A percentile compares a stretch with the other conserved stretches of the same genome.
Evolutionary conservation across 768 basidiomycete species (phyloP).

Genomic region (Nevesoporus exiguus): DNA sequence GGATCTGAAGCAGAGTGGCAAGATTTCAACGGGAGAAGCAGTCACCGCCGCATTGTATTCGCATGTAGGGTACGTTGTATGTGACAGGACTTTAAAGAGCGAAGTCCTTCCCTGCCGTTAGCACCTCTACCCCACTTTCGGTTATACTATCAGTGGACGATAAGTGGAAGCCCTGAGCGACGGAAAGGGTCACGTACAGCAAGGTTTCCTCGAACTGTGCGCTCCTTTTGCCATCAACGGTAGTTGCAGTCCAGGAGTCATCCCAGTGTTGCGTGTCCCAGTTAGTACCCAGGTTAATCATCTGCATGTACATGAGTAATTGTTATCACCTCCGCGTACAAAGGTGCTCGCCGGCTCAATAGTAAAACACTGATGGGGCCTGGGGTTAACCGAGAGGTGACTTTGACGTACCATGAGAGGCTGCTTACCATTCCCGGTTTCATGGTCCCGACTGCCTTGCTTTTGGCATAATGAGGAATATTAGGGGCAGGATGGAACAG

Average conservation of each 20-base stretch:
- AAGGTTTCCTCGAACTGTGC: conserved; percentile 99
- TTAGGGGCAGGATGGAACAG: conserved; percentile 86
- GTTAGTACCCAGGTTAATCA: conserved; percentile 85
- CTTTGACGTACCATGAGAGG: background rate
- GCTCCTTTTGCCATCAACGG: conserved; percentile 82
- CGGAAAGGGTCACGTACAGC: conserved; percentile 55
- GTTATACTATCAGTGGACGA: conserved; percentile 60
- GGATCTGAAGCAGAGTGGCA: conserved; percentile 18
- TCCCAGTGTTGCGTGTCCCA: conserved; percentile 85
- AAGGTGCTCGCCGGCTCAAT: conserved; percentile 65
- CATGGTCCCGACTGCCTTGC: conserved; percentile 91
- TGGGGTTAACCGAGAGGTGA: conserved; percentile 4
- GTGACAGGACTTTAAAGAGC: conserved; percentile 20
- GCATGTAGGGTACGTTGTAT: conserved; percentile 23
- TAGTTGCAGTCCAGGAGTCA: conserved; percentile 96
- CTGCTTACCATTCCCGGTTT: conserved; percentile 82
- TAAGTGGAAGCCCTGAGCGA: conserved; percentile 16
- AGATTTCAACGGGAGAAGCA: conserved; percentile 17
- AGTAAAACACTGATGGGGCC: conserved; percentile 52
- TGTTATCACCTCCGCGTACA: background rate
- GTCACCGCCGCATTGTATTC: conserved; percentile 21
- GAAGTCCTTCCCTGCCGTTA: conserved; percentile 56
- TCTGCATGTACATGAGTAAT: conserved; percentile 44
- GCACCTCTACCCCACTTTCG: conserved; percentile 83
- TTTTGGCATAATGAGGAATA: conserved; percentile 92